Percentiles rank a stretch among this genome's conserved stretches.
phyloP scores from a whole-genome alignment of 2,329 filamentous ascomycete genomes.

The Ophiocordyceps robertsii region DNA sequence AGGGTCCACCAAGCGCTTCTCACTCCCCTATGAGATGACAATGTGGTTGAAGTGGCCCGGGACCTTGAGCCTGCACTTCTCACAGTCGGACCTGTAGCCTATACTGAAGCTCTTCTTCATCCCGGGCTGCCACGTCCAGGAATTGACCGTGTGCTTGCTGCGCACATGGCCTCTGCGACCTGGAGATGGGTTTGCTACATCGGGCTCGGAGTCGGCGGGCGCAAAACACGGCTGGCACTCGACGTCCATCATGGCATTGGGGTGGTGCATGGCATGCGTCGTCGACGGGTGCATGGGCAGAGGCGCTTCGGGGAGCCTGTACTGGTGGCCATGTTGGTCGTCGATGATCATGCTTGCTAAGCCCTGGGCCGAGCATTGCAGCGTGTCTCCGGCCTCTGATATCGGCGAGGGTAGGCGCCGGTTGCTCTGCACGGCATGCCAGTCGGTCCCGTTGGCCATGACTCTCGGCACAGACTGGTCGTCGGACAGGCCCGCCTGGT shows the following conservation, averaged over 20 bases:
- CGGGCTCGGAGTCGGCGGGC: conserved; percentile 16
- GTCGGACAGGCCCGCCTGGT: conserved; percentile 23
- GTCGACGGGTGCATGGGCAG: conserved; percentile 10
- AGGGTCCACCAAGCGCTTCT: conserved; percentile 13
- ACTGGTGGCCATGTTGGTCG: conserved; percentile 19
- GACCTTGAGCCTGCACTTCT: conserved; percentile 61
- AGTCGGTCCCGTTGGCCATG: conserved; percentile 30
- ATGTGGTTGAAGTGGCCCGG: conserved; percentile 76
- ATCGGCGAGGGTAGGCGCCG: conserved; percentile 46
- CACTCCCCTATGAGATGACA: conserved; percentile 42
- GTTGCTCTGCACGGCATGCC: conserved; percentile 39
- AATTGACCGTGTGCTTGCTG: conserved; percentile 45
- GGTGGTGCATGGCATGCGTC: conserved; percentile 24
- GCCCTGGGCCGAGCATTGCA: conserved; percentile 21
- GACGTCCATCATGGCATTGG: conserved; percentile 23
- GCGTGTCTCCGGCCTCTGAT: conserved; percentile 38
- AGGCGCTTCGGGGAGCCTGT: conserved; percentile 9
- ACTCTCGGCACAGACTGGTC: conserved; percentile 35
- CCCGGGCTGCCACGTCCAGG: conserved; percentile 46
- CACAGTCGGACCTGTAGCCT: conserved; percentile 65
- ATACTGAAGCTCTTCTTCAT: conserved; percentile 64
- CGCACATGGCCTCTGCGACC: conserved; percentile 41
- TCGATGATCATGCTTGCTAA: conserved; percentile 18
- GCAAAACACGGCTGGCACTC: conserved; percentile 13
- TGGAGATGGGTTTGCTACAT: conserved; percentile 30